phyloP scores from a whole-genome alignment of 2,329 filamentous ascomycete species.

The Trichophyton benhamiae region DNA sequence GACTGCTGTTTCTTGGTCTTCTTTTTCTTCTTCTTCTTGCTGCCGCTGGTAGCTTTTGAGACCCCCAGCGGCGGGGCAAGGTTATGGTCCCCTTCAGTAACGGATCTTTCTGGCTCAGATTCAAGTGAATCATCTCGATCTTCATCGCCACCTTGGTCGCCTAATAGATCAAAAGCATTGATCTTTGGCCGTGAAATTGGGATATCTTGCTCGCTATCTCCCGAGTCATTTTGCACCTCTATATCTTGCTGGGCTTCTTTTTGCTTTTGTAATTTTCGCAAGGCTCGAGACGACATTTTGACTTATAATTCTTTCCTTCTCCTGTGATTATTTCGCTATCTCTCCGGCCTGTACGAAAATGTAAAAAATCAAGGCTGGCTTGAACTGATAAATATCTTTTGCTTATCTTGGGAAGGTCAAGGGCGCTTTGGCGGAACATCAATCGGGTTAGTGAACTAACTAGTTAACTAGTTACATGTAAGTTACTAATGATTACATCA shows the following conservation, averaged over 20 bases:
- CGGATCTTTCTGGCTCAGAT: slow-evolving; percentile 17
- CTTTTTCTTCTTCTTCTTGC: slow-evolving; percentile 47
- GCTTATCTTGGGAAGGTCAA: no score
- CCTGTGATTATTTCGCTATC: neutral
- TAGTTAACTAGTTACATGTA: no score
- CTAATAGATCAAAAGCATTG: slow-evolving; percentile 44
- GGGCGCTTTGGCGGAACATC: neutral
- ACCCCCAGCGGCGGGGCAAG: slow-evolving; percentile 7
- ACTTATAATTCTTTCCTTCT: neutral
- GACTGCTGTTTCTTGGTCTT: slow-evolving; percentile 46
- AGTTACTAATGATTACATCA: neutral
- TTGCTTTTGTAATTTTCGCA: slow-evolving; percentile 52
- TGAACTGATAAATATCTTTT: no score
- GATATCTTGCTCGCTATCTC: slow-evolving; percentile 29
- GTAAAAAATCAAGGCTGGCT: no score
- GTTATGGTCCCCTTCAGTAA: slow-evolving; percentile 14
- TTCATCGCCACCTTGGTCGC: slow-evolving; percentile 27
- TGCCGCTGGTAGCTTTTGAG: slow-evolving; percentile 9
- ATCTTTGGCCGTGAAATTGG: slow-evolving; percentile 29
- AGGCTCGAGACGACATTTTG: slow-evolving; percentile 52
- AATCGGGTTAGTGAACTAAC: neutral
- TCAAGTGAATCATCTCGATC: slow-evolving; percentile 25
- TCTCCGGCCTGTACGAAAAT: no score
- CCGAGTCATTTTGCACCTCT: slow-evolving; percentile 28
- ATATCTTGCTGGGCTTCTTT: slow-evolving; percentile 41